Conservation (phyloP, 148 eudicot genomes). For the Silene latifolia region DNA sequence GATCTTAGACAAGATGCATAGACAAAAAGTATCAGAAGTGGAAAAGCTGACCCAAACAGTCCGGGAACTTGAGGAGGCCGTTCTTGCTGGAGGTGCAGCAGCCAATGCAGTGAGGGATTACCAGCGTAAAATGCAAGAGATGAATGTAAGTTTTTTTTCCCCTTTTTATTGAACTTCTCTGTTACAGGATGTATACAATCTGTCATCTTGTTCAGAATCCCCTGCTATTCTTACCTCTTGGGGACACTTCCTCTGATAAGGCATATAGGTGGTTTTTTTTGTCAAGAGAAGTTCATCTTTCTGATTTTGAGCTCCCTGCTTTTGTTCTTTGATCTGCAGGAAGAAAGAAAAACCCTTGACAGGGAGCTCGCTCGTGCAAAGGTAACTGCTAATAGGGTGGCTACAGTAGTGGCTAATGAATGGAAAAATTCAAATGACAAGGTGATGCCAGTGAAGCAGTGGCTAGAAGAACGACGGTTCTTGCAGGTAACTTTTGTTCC, state of each 20-base stretch:
- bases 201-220: background rate
- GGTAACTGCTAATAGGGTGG: conserved; percentile 92
- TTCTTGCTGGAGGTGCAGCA: conserved; percentile 99
- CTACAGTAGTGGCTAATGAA: conserved; percentile 93
- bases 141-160: conserved; percentile 54
- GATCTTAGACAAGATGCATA: conserved; percentile 86
- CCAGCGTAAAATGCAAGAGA: conserved; percentile 88
- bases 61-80: conserved; percentile 91
- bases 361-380: conserved; percentile 96
- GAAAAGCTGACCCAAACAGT: conserved; percentile 92
- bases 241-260: background rate
- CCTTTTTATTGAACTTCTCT: background rate
- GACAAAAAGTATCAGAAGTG: conserved; percentile 89
- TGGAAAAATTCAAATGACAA: conserved; percentile 97
- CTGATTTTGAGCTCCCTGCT: background rate
- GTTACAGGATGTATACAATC: background rate
- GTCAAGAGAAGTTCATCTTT: background rate
- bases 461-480: conserved; percentile 93
- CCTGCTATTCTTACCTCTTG: background rate
- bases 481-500: conserved; percentile 50
- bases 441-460: conserved; percentile 98
- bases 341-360: conserved; percentile 79
- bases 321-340: conserved; percentile 42
- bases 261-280: background rate
- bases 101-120: conserved; percentile 97